Base-by-base conservation (phyloP, 2,329 filamentous ascomycete species). In the Parastagonospora avenae region DNA sequence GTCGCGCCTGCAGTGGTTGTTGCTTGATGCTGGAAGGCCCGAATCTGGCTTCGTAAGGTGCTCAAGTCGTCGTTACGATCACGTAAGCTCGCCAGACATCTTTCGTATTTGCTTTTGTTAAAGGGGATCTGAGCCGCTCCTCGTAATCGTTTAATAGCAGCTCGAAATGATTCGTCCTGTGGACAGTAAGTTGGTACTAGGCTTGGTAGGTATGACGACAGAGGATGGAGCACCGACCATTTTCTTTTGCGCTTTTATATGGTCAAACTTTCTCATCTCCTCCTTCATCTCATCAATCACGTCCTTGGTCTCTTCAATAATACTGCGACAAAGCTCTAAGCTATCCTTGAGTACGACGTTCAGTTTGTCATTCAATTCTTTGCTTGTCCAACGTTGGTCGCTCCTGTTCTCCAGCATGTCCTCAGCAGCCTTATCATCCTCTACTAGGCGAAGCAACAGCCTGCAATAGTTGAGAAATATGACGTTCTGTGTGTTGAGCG, bases 381-480 rank as follows among this genome's bases (percentile, higher is more conserved):
- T 52, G 15, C 47, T 55, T 27, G 16, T 45, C 63, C 61, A 64
- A 2, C 54, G 49, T 12, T 32, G 15, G 40, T 62, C 55, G 12
- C 30, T 24, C n/a, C 47, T 29, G 29, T 63, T 52, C 2, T 57
- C 51, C n/a, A 66, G 28, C 61, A 64, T 66, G 16, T 48, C 38
- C 30, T 60, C 53, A 3, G 48, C 48, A 0, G 42, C 52, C 9
- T 50, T 45, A 7, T 63, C 60, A 12, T 58, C 57, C 9, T 62
- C 55, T 0, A 62, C 46, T 0, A 55, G 46, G 10, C 55, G 47
- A 12, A 68, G 40, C 7, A 67, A 29, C 4, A 66, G 42, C 10
- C 59, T 56, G 15, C 62, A 59, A 46, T 68, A 59, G 12, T 66
- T 66, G 5, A 53, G 42, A 33, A 66, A 68, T 8, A 62, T 60